Base-by-base conservation (phyloP, 305 asterid genomes). In the Rubia tinctorum region DNA sequence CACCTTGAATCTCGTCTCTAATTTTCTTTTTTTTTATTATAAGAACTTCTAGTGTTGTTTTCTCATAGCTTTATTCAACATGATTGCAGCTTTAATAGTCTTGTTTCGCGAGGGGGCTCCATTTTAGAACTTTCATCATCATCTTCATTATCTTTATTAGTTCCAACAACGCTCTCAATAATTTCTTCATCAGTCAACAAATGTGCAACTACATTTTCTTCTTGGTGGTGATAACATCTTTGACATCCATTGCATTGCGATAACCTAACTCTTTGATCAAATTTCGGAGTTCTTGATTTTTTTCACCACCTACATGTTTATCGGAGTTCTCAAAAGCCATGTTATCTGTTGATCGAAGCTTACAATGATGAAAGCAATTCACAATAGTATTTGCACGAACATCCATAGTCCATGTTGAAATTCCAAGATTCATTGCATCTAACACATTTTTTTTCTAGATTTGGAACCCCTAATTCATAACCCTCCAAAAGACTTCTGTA, bases 211-310 rank as follows among this genome's bases (percentile, higher is more conserved):
- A n/a, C 63, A 58, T 58, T 58, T n/a, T 58, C 63, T 6, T 12
- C 17, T 8, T 13, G 63, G 17, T 58, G 17, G 63, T 58, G 10
- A 43, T 30, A 66, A 66, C 9, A 27, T 9, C 6, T 30, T 66
- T 49, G n/a, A 66, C 71, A 40, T 66, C 49, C 71, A 66, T 66
- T 49, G 39, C 71, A 66, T 66, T 66, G 34, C 71, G 34, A n/a
- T 22, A 58, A 8, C 6, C 8, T 15, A 58, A 22, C n/a, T n/a
- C n/a, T n/a, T n/a, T n/a, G n/a, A n/a, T n/a, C n/a, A n/a, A n/a
- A n/a, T n/a, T n/a, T n/a, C 14, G 34, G 34, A 27, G 39, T 27
- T 6, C 49, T 30, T 30, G 49, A 18, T 14, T 27, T 14, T 18
- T 18, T 27, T 34, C 51, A 66, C 39, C 13, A 66, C 17, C 17